Evolutionary conservation across 2,329 filamentous ascomycete species (phyloP).

Genomic region (Exophiala sp.): DNA sequence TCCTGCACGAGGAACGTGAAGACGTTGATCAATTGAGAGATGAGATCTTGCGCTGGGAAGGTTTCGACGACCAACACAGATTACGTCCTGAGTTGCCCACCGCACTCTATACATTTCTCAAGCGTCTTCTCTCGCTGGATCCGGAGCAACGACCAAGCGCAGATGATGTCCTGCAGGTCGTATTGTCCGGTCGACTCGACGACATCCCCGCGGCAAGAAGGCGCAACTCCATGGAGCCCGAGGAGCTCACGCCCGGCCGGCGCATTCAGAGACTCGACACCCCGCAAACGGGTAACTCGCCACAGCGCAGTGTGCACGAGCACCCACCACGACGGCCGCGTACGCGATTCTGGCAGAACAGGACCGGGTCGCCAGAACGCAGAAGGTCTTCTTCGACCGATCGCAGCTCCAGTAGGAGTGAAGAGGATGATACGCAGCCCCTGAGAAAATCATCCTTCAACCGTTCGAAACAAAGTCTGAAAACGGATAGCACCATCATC

Average conservation of each 20-base stretch:
- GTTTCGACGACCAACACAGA: conserved; percentile 74
- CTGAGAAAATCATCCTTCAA: conserved; percentile 1
- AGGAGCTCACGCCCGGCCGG: conserved; percentile 26
- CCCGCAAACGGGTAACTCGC: conserved; percentile 19
- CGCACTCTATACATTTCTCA: conserved; percentile 79
- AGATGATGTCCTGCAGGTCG: conserved; percentile 75
- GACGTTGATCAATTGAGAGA: conserved; percentile 79
- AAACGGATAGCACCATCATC: conserved; percentile 10
- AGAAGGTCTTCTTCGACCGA: not conserved
- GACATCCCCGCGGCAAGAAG: conserved; percentile 20
- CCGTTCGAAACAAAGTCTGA: conserved; percentile 1
- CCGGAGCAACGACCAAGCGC: conserved; percentile 76
- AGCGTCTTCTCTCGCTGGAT: conserved; percentile 72
- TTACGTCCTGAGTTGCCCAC: conserved; percentile 78
- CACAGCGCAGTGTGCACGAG: conserved; percentile 2
- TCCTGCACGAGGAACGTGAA: conserved; percentile 85
- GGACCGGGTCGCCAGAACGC: conserved; percentile 8
- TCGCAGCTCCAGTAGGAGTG: conserved; percentile 10
- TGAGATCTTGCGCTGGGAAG: conserved; percentile 83
- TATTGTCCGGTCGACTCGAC: conserved; percentile 59
- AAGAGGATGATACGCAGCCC: not conserved
- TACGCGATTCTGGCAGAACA: not conserved
- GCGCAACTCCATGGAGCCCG: conserved; percentile 21
- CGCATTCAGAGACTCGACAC: conserved; percentile 25
- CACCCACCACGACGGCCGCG: not conserved